phyloP scores from a whole-genome alignment of 73 alveolate species.

The Paramecium octaurelia region DNA sequence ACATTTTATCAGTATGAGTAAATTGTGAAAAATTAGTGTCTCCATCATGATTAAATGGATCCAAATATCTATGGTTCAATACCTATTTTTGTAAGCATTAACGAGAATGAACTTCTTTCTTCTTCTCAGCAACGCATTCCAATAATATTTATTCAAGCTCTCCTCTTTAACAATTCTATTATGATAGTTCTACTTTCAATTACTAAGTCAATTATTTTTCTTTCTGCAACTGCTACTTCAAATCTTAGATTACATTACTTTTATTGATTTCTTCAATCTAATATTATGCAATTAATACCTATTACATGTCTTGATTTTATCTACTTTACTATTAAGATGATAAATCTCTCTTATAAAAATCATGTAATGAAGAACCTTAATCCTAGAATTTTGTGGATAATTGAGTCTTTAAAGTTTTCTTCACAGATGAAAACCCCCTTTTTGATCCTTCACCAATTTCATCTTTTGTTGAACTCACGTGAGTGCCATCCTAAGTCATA shows the following conservation, averaged over 20 bases:
- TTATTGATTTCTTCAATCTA: slow-evolving; percentile 6
- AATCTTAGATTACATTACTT: neutral
- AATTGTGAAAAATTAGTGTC: neutral
- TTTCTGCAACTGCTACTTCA: neutral
- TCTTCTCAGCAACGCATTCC: slow-evolving; percentile 50
- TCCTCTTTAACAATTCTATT: slow-evolving; percentile 46
- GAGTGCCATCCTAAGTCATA: neutral
- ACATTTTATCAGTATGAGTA: slow-evolving; percentile 43
- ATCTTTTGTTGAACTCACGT: neutral
- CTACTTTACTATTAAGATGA: neutral
- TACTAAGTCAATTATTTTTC: neutral
- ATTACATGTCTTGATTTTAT: neutral
- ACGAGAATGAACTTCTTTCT: slow-evolving; percentile 52
- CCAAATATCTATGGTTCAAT: slow-evolving; percentile 1
- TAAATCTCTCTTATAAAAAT: neutral
- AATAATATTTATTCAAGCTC: slow-evolving; percentile 44
- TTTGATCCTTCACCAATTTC: slow-evolving; percentile 29
- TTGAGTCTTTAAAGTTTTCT: neutral
- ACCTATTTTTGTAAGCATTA: neutral
- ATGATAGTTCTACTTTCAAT: slow-evolving; percentile 27
- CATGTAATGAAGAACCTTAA: neutral
- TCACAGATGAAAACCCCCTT: neutral
- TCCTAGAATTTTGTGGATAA: neutral
- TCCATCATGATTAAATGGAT: neutral
- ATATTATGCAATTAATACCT: neutral